A percentile compares a stretch with the other conserved stretches of the same genome.
Evolutionary conservation across 2,329 filamentous ascomycete species (phyloP).

Genomic region (Volutella citrinella): DNA sequence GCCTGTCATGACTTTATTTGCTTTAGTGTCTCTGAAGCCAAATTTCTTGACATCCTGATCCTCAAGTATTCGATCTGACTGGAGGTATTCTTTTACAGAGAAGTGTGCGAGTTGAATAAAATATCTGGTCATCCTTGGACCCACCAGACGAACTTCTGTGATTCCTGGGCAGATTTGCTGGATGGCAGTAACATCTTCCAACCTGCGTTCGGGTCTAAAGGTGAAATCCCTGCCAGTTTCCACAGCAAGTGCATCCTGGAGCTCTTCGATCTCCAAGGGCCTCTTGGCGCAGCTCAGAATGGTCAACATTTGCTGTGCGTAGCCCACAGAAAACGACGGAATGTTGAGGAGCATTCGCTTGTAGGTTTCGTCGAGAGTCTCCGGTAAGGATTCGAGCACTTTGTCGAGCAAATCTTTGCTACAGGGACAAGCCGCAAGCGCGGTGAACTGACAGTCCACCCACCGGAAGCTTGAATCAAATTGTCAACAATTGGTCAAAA

Average conservation of each 20-base stretch:
- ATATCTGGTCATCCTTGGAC: background rate
- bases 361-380: constrained; percentile 26
- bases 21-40: background rate
- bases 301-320: constrained; percentile 3
- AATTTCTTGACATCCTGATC: background rate
- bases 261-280: constrained; percentile 2
- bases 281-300: constrained; percentile 6
- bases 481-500: constrained; percentile 1
- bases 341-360: constrained; percentile 13
- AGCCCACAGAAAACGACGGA: background rate
- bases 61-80: constrained; percentile 5
- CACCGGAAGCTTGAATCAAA: constrained; percentile 26
- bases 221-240: constrained; percentile 1
- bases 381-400: constrained; percentile 26
- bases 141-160: constrained; percentile 1
- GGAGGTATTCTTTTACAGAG: constrained; percentile 13
- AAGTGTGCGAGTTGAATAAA: constrained; percentile 9
- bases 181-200: constrained; percentile 3
- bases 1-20: constrained; percentile 1
- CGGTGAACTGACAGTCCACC: constrained; percentile 20
- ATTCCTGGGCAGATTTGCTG: constrained; percentile 9
- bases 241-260: constrained; percentile 4
- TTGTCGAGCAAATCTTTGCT: constrained; percentile 13
- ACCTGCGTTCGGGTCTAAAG: constrained; percentile 7
- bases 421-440: constrained; percentile 9